Percentiles rank a stretch among this genome's conserved stretches.
Conservation (phyloP, 129 eudicot species). For the Dittrichia graveolens region DNA sequence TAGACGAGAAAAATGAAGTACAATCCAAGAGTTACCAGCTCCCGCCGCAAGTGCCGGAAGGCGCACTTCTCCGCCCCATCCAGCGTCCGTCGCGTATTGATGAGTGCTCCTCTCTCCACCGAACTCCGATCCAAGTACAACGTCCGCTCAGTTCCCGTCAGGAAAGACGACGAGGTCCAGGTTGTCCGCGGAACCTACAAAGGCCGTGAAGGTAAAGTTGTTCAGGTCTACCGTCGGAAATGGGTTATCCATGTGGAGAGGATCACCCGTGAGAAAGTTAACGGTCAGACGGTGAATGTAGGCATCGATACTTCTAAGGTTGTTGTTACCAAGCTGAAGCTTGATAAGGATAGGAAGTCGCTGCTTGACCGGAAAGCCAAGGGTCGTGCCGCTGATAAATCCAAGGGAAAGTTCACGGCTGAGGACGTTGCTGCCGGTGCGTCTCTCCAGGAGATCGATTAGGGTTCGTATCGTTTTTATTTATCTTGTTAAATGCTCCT, state of each 20-base stretch:
- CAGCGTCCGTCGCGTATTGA: constrained; percentile 62
- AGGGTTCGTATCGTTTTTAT: constrained; percentile 13
- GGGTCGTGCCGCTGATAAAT: constrained; percentile 63
- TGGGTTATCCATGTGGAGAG: constrained; percentile 74
- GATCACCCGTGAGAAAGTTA: constrained; percentile 76
- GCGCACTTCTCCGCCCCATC: constrained; percentile 84
- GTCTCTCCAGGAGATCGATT: constrained; percentile 41
- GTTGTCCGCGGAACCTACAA: constrained; percentile 73
- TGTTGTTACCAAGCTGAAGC: constrained; percentile 56
- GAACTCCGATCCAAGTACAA: constrained; percentile 68
- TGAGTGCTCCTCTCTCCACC: constrained; percentile 67
- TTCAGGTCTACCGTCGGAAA: constrained; percentile 58
- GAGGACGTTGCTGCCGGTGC: constrained; percentile 53
- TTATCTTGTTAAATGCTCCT: neutral
- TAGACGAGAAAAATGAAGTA: constrained; percentile 52
- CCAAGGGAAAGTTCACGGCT: constrained; percentile 61
- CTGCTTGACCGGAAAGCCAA: constrained; percentile 67
- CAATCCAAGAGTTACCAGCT: constrained; percentile 61
- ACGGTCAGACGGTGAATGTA: constrained; percentile 71
- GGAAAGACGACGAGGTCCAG: constrained; percentile 77
- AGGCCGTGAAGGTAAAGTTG: constrained; percentile 68
- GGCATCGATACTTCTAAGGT: constrained; percentile 67
- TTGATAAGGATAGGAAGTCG: constrained; percentile 66
- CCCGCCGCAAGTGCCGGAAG: constrained; percentile 75
- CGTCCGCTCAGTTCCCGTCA: constrained; percentile 66